phyloP scores from a whole-genome alignment of 371 early-diverging fungal species.

The Zychaea mexicana region DNA sequence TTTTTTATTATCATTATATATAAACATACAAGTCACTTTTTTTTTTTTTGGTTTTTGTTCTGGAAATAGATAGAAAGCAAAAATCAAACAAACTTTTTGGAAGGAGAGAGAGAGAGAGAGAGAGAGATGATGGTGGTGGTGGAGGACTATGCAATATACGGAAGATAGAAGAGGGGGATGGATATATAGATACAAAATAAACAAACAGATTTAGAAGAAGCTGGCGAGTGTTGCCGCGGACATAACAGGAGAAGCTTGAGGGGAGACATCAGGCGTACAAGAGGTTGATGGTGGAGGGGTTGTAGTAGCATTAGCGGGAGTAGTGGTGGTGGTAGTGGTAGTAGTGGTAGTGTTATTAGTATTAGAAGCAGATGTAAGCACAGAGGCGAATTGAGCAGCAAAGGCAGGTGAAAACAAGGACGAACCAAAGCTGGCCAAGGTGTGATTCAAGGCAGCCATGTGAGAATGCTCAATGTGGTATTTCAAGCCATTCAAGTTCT shows the following conservation, averaged over 20 bases:
- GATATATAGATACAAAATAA: constrained; percentile 10
- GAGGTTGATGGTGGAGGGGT: constrained; percentile 5
- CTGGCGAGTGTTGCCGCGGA: constrained; percentile 17
- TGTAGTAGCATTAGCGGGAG: constrained; percentile 1
- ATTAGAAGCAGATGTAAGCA: constrained; percentile 10
- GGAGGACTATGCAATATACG: neutral
- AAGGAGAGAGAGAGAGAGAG: neutral
- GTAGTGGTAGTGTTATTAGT: too few relatives aligned
- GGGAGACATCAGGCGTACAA: constrained; percentile 14
- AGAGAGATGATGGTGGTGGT: too few relatives aligned
- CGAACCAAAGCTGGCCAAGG: constrained; percentile 48
- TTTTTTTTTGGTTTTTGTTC: neutral
- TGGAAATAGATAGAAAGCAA: neutral
- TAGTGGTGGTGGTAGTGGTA: too few relatives aligned
- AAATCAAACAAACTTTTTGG: neutral
- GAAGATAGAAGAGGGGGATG: neutral
- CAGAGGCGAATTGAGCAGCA: constrained; percentile 16
- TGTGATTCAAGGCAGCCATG: constrained; percentile 51
- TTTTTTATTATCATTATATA: constrained; percentile 1
- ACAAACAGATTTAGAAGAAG: constrained; percentile 16
- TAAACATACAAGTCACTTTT: neutral
- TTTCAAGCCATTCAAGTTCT: constrained; percentile 96
- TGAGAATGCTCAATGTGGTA: constrained; percentile 94
- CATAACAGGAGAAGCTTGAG: constrained; percentile 18
- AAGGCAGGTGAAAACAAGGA: constrained; percentile 30